A percentile compares a stretch with the other conserved stretches of the same genome.
phyloP scores from a whole-genome alignment of 2,329 filamentous ascomycete species.

The Xenosphaeropsis pyriputrescens region DNA sequence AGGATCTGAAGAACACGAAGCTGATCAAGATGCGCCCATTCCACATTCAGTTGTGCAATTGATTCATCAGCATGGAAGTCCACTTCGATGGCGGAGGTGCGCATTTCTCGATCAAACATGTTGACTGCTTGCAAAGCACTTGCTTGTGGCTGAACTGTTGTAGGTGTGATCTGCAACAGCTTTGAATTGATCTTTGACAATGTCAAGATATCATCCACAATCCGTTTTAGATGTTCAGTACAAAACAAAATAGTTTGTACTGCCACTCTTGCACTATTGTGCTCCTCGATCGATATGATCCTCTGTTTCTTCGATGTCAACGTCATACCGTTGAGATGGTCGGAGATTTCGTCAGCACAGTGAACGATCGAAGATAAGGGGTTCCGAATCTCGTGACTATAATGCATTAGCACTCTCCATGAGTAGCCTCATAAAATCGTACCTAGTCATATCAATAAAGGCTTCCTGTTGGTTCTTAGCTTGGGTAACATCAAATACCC shows the following conservation, averaged over 20 bases:
- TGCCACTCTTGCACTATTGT: slow-evolving; percentile 52
- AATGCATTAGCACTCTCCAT: too few relatives aligned
- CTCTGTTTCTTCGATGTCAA: not conserved
- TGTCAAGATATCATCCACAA: slow-evolving; percentile 58
- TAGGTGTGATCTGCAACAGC: slow-evolving; percentile 55
- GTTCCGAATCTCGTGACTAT: slow-evolving; percentile 53
- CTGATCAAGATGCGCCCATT: slow-evolving; percentile 56
- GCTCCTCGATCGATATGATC: slow-evolving; percentile 9
- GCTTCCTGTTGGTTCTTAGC: slow-evolving; percentile 59
- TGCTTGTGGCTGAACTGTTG: slow-evolving; percentile 49
- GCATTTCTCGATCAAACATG: slow-evolving; percentile 65
- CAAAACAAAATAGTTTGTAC: slow-evolving; percentile 66
- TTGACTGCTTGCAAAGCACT: slow-evolving; percentile 54
- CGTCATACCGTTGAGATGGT: not conserved
- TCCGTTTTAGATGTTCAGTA: slow-evolving; percentile 64
- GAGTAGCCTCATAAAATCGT: too few relatives aligned
- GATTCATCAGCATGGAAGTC: slow-evolving; percentile 47
- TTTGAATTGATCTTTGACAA: slow-evolving; percentile 64
- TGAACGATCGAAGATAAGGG: slow-evolving; percentile 60
- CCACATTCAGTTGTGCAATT: slow-evolving; percentile 37
- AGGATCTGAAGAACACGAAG: slow-evolving; percentile 63
- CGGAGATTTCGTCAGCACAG: slow-evolving; percentile 41
- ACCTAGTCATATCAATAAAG: slow-evolving; percentile 40
- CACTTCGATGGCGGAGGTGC: slow-evolving; percentile 52
- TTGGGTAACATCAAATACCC: slow-evolving; percentile 36